Base-by-base conservation (phyloP, 177 flowering plant genomes). In the Vitis hybrid region DNA sequence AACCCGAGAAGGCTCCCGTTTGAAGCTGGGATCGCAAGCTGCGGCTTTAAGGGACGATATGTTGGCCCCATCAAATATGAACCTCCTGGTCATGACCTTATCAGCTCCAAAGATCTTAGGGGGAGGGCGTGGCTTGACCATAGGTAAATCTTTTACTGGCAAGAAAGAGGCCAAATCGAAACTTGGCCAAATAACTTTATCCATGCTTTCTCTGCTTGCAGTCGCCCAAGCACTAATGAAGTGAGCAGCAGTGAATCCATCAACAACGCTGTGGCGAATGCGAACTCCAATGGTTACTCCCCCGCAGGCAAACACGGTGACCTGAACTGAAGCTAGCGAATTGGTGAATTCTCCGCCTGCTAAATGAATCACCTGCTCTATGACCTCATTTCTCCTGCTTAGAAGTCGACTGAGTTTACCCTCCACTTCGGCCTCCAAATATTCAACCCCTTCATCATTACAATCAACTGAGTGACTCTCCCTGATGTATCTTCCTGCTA, bases 371-470 rank as follows among this genome's bases (percentile, higher is more conserved):
- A 67, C 17, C 4, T 14, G 51, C 49, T 62, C 39, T 4, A 34
- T n/a, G 6, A 11, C 14, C 1, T 52, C 48, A 12, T 18, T 6
- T 14, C 34, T 21, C 45, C 51, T 26, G 4, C 45, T 19, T 1
- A 69, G 63, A 23, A 65, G 6, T n/a, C 39, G 56, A n/a, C 13
- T 14, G 2, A 73, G 66, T 8, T 17, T 2, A 9, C 66, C 39
- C 26, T 49, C 13, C 23, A 56, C 71, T 56, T 8, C 12, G 11
- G 68, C 72, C 57, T 52, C 71, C 11, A 73, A 4, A 50, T 2
- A 68, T 18, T 45, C 56, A 11, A 73, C 67, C n/a, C 76, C 76
- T 11, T 68, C 57, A 32, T 73, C 76, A 19, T 62, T 63, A 12
- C 68, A 68, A 23, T 68, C 67, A 17, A 73, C 49, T 18, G 11